A percentile compares a stretch with the other conserved stretches of the same genome.
Evolutionary conservation across 2,329 filamentous ascomycete genomes (phyloP).

Genomic region (Nigrospora oryzae): DNA sequence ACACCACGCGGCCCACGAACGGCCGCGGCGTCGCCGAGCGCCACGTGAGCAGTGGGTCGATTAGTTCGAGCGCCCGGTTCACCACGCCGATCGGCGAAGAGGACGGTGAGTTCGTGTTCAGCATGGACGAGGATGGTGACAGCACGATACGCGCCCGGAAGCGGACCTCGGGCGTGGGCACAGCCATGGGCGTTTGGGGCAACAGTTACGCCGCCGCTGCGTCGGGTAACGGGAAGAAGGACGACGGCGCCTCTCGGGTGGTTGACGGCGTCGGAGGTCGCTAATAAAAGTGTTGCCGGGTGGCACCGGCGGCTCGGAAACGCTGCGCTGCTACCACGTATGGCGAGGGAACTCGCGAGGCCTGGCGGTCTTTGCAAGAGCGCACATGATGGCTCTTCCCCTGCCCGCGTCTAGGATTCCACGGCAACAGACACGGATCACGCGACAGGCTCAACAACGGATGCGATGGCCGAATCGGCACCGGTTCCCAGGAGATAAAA

Average conservation of each 20-base stretch:
- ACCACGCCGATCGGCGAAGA: slow-evolving; percentile 60
- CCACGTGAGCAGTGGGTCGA: slow-evolving; percentile 51
- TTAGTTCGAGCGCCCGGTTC: slow-evolving; percentile 49
- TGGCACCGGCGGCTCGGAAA: not conserved
- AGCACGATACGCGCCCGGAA: slow-evolving; percentile 36
- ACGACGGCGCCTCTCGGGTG: slow-evolving; percentile 15
- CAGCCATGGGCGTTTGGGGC: slow-evolving; percentile 16
- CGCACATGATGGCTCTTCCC: too few species aligned
- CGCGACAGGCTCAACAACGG: not conserved
- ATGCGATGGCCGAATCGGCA: too few species aligned
- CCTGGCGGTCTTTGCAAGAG: too few species aligned
- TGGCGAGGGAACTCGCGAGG: too few species aligned
- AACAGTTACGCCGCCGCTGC: slow-evolving; percentile 23
- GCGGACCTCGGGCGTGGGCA: slow-evolving; percentile 33
- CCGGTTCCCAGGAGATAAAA: too few species aligned
- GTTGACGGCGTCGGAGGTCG: slow-evolving; percentile 20
- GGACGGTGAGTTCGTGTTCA: slow-evolving; percentile 55
- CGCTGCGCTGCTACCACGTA: too few species aligned
- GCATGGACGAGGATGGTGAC: slow-evolving; percentile 54
- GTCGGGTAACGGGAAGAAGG: slow-evolving; percentile 17
- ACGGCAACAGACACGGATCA: not conserved
- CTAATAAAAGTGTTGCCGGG: not conserved
- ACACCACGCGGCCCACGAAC: slow-evolving; percentile 30
- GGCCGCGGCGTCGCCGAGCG: slow-evolving; percentile 38
- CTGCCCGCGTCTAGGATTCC: not conserved